A percentile compares a stretch with the other conserved stretches of the same genome.
phyloP scores from a whole-genome alignment of 768 basidiomycete genomes.

The Mrakia frigida region DNA sequence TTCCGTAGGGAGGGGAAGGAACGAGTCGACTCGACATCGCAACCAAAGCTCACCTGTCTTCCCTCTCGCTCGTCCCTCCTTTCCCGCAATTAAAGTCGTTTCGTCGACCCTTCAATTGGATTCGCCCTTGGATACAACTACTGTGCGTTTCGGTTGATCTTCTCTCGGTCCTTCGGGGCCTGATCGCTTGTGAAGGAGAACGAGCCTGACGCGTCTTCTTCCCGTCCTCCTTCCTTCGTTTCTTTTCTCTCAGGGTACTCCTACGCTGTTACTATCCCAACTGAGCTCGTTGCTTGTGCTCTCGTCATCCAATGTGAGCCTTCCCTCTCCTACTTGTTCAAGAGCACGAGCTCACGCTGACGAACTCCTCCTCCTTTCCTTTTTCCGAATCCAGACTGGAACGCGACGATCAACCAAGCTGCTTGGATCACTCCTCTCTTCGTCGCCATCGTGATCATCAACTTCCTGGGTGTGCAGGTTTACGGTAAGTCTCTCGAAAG shows the following conservation, averaged over 20 bases:
- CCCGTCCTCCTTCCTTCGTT: not conserved
- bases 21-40: not conserved
- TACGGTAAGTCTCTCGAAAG: constrained; percentile 53
- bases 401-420: constrained; percentile 35
- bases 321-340: not conserved
- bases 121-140: constrained; percentile 47
- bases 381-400: constrained; percentile 74
- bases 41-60: not conserved
- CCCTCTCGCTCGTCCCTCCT: constrained; percentile 8
- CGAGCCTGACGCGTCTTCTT: not conserved
- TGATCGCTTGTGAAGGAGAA: too few species aligned
- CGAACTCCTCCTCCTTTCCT: not conserved
- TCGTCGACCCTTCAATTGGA: constrained; percentile 46
- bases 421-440: constrained; percentile 46
- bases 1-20: not conserved
- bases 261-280: constrained; percentile 29
- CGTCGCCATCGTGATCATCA: constrained; percentile 43
- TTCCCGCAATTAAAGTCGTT: constrained; percentile 35
- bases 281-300: constrained; percentile 27
- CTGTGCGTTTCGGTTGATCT: too few species aligned
- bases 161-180: not conserved
- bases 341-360: too few species aligned
- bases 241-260: constrained; percentile 38
- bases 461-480: constrained; percentile 45
- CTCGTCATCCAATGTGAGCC: constrained; percentile 54